Conservation (phyloP, 306 rosid species). For the Dicorynia guianensis region DNA sequence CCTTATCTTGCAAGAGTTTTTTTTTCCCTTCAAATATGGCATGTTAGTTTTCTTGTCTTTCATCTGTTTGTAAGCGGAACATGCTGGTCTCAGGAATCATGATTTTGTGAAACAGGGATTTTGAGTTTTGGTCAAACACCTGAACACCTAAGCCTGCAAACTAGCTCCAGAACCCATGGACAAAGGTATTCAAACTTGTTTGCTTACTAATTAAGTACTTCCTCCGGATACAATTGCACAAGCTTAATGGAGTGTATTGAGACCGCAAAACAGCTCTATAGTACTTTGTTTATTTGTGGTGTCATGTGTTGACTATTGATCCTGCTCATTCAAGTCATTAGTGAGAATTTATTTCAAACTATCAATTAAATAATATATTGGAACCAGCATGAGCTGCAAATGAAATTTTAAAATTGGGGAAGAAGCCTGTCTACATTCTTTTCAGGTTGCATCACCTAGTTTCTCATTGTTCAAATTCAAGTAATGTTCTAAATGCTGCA, state of each 20-base stretch:
- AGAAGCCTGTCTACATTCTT: not conserved
- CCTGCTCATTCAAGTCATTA: constrained; percentile 11
- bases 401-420: constrained; percentile 25
- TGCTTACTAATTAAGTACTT: not conserved
- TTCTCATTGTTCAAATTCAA: constrained; percentile 34
- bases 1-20: not conserved
- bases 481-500: constrained; percentile 10
- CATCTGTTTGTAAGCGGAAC: constrained; percentile 28
- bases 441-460: not conserved
- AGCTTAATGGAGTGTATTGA: constrained; percentile 21
- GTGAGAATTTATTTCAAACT: constrained; percentile 24
- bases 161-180: constrained; percentile 59
- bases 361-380: not conserved
- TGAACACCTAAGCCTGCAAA: constrained; percentile 35
- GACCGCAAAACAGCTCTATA: constrained; percentile 1
- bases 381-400: not conserved
- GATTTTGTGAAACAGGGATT: constrained; percentile 52
- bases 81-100: constrained; percentile 35
- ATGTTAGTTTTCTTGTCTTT: not conserved
- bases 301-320: constrained; percentile 27
- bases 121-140: constrained; percentile 35
- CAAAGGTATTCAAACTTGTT: constrained; percentile 55
- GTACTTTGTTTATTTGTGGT: constrained; percentile 8
- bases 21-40: too few species aligned
- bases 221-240: constrained; percentile 6